A percentile compares a stretch with the other conserved stretches of the same genome.
phyloP scores from a whole-genome alignment of 108 stramenopile genomes.

The Mediolabrus comicus region DNA sequence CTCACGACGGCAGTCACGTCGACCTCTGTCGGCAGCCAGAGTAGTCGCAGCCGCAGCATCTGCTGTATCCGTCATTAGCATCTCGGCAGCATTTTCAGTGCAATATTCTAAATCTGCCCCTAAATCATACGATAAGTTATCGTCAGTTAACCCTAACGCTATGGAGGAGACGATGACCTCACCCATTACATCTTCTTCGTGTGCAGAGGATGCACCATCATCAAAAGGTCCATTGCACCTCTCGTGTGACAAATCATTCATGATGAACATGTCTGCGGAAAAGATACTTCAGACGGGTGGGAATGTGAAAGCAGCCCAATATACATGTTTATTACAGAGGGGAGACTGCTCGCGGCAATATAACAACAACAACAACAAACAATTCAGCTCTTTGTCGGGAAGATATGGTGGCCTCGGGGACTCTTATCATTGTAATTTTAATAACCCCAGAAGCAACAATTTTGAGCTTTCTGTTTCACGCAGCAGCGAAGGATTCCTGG shows the following conservation, averaged over 20 bases:
- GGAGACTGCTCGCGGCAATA: background rate
- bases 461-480: slow-evolving; percentile 9
- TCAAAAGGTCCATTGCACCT: slow-evolving; percentile 7
- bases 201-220: slow-evolving; percentile 3
- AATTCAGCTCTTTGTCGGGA: slow-evolving; percentile 1
- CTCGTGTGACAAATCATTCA: background rate
- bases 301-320: too few species aligned
- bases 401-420: background rate
- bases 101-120: background rate
- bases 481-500: slow-evolving; percentile 8
- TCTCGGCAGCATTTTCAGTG: background rate
- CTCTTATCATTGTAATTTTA: too few species aligned
- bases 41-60: background rate
- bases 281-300: background rate
- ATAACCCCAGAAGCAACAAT: background rate
- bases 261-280: background rate
- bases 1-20: background rate
- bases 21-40: background rate
- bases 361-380: background rate
- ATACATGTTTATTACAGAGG: background rate
- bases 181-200: background rate
- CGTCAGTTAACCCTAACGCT: background rate
- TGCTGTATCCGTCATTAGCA: background rate
- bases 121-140: background rate
- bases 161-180: background rate